A percentile compares a stretch with the other conserved stretches of the same genome.
phyloP scores from a whole-genome alignment of 768 basidiomycete genomes.

The Russula olivacea region DNA sequence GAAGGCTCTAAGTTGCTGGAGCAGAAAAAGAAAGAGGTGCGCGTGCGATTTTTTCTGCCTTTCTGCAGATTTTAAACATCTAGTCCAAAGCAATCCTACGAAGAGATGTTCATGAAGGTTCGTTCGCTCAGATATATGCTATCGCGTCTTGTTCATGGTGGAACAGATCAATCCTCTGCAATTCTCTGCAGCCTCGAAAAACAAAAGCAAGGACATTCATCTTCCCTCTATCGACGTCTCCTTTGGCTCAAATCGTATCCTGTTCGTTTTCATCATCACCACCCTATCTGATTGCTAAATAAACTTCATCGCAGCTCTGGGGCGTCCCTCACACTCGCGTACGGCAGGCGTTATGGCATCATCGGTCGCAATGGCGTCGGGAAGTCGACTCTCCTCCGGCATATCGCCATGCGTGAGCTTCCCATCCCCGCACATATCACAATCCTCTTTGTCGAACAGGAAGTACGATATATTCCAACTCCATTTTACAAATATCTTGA shows the following conservation, averaged over 20 bases:
- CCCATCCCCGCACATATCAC: conserved; percentile 92
- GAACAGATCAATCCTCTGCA: conserved; percentile 86
- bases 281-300: conserved; percentile 6
- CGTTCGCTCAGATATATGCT: conserved; percentile 33
- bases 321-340: conserved; percentile 79
- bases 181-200: conserved; percentile 67
- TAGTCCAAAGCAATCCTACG: conserved; percentile 79
- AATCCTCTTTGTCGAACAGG: conserved; percentile 97
- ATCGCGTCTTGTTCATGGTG: not conserved
- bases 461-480: conserved; percentile 44
- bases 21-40: conserved; percentile 82
- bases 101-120: conserved; percentile 98
- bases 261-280: conserved; percentile 43
- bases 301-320: conserved; percentile 49
- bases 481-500: not conserved
- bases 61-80: not conserved
- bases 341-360: conserved; percentile 85
- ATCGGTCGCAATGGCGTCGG: conserved; percentile 80
- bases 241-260: conserved; percentile 90
- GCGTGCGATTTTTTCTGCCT: conserved; percentile 14
- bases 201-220: conserved; percentile 97
- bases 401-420: conserved; percentile 92
- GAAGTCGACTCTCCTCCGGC: conserved; percentile 91
- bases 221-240: conserved; percentile 92
- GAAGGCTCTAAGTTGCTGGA: conserved; percentile 95